Evolutionary conservation across 352 stramenopile species (phyloP).

Genomic region (Thalassiosira mediterranea): DNA sequence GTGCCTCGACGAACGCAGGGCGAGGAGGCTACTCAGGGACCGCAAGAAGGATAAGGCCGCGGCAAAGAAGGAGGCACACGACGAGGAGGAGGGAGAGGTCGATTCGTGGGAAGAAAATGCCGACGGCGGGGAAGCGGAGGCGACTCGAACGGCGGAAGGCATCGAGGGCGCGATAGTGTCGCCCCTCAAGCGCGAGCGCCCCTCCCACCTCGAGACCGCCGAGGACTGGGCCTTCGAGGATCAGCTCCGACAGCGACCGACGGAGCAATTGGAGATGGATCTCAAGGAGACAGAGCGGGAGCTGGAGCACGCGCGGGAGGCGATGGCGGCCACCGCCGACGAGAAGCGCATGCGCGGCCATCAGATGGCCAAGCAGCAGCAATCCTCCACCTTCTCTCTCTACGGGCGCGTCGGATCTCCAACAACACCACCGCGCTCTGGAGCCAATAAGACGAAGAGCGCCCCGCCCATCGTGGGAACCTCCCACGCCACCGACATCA

Average conservation of each 20-base stretch:
- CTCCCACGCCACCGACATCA: slow-evolving; percentile 12
- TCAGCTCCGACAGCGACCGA: slow-evolving; percentile 5
- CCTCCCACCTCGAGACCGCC: too few species aligned
- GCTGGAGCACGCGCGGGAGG: slow-evolving; percentile 7
- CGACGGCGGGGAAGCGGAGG: too few species aligned
- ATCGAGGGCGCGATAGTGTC: background rate
- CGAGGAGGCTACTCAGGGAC: slow-evolving; percentile 1
- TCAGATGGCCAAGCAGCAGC: slow-evolving; percentile 1
- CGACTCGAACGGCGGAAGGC: background rate
- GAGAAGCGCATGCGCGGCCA: slow-evolving; percentile 8
- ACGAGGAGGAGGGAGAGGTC: too few species aligned
- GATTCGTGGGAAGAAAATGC: too few species aligned
- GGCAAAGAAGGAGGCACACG: too few species aligned
- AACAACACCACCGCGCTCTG: too few species aligned
- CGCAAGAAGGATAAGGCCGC: too few species aligned
- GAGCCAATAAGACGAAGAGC: background rate
- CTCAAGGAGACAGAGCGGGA: slow-evolving; percentile 8
- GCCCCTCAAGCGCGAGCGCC: background rate
- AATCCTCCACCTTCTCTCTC: too few species aligned
- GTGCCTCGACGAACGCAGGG: slow-evolving; percentile 4
- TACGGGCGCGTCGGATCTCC: too few species aligned
- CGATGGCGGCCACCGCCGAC: slow-evolving; percentile 8
- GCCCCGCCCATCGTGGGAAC: background rate
- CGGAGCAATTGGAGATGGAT: slow-evolving; percentile 16
- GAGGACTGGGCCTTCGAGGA: slow-evolving; percentile 9